Evolutionary conservation across 2,329 filamentous ascomycete species (phyloP).

Genomic region (Aotearoamyces nothofagi): DNA sequence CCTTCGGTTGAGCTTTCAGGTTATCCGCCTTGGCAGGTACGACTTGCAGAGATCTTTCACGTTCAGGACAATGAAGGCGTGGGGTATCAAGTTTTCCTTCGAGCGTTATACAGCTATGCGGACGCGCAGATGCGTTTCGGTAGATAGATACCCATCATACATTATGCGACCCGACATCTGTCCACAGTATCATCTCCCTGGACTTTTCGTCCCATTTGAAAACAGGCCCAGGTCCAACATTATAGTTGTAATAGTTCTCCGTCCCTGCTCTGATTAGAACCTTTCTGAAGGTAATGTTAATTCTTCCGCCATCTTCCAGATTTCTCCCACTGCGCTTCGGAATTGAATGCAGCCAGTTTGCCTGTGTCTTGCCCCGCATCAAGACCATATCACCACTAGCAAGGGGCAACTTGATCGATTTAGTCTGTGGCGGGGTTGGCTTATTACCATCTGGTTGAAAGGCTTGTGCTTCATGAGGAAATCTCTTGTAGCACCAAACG

Average conservation of each 20-base stretch:
- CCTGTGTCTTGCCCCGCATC: slow-evolving; percentile 63
- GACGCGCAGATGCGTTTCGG: slow-evolving; percentile 82
- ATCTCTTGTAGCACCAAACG: slow-evolving; percentile 55
- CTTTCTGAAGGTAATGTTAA: slow-evolving; percentile 66
- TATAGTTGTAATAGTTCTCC: slow-evolving; percentile 76
- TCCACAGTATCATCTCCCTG: slow-evolving; percentile 26
- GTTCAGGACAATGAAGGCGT: slow-evolving; percentile 66
- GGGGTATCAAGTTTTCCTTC: slow-evolving; percentile 86
- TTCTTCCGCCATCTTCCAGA: slow-evolving; percentile 44
- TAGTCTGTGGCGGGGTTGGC: slow-evolving; percentile 19
- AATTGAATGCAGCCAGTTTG: slow-evolving; percentile 63
- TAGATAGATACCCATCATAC: slow-evolving; percentile 1
- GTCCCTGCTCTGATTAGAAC: slow-evolving; percentile 59
- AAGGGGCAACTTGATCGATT: slow-evolving; percentile 35
- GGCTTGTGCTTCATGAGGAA: slow-evolving; percentile 73
- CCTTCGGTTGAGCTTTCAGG: slow-evolving; percentile 73
- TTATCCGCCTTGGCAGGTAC: slow-evolving; percentile 93
- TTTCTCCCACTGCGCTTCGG: slow-evolving; percentile 56
- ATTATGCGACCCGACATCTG: too few relatives aligned
- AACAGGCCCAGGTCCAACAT: slow-evolving; percentile 56
- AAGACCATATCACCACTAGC: slow-evolving; percentile 63
- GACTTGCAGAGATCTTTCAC: slow-evolving; percentile 86
- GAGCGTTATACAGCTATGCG: slow-evolving; percentile 70
- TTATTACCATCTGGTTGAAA: slow-evolving; percentile 19
- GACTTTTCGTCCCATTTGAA: slow-evolving; percentile 47